Conservation (phyloP, 129 eudicot genomes). For the Tagetes patula region DNA sequence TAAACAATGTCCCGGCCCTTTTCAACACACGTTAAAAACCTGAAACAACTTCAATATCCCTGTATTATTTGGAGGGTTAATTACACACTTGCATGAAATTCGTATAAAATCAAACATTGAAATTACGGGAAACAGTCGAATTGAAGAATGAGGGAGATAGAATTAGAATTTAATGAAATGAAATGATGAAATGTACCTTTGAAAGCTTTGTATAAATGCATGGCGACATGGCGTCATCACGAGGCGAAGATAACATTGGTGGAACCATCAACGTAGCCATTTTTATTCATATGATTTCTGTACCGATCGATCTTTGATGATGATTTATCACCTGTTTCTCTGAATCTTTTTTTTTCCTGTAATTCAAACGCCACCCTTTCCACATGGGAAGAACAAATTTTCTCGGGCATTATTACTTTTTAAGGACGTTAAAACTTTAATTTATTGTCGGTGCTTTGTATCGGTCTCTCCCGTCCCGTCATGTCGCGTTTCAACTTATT, state of each 20-base stretch:
- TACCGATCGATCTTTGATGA: neutral
- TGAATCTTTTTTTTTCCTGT: neutral
- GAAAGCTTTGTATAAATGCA: constrained; percentile 55
- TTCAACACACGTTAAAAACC: neutral
- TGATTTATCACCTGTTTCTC: neutral
- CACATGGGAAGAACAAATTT: too few species aligned
- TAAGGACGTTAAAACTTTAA: too few species aligned
- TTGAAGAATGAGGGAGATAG: neutral
- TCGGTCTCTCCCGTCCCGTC: too few species aligned
- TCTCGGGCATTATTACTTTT: too few species aligned
- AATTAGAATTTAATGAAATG: neutral
- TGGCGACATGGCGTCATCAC: constrained; percentile 82
- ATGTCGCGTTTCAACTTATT: too few species aligned
- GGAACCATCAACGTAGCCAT: constrained; percentile 69
- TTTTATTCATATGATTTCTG: neutral
- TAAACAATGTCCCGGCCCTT: neutral
- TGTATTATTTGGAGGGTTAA: too few species aligned
- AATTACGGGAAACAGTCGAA: neutral
- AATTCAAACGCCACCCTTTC: neutral
- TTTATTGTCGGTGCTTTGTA: too few species aligned
- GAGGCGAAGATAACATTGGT: constrained; percentile 55
- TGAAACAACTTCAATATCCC: neutral
- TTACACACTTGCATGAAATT: neutral
- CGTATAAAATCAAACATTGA: neutral
- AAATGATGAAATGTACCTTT: constrained; percentile 43